A percentile compares a stretch with the other conserved stretches of the same genome.
phyloP scores from a whole-genome alignment of 257 asterid species.

The Capsicum pubescens region DNA sequence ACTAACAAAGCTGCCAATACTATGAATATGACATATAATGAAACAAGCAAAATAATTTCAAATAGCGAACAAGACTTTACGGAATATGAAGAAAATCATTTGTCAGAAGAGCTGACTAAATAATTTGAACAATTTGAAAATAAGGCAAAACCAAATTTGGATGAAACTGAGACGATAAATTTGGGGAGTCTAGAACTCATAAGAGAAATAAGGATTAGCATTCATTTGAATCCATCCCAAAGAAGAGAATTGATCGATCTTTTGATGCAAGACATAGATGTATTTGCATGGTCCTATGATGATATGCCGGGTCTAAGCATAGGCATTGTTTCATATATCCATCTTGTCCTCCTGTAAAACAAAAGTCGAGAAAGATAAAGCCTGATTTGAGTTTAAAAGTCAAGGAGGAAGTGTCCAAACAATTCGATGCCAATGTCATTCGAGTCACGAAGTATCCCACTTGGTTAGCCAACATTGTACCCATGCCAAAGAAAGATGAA shows the following conservation, averaged over 20 bases:
- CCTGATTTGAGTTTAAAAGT: rapidly evolving
- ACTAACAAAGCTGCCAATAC: too few relatives aligned
- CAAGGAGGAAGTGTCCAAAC: background rate
- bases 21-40: too few relatives aligned
- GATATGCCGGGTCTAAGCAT: background rate
- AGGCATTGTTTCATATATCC: background rate
- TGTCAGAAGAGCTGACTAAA: too few relatives aligned
- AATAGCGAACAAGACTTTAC: too few relatives aligned
- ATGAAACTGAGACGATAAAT: too few relatives aligned
- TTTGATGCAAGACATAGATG: background rate
- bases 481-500: too few relatives aligned
- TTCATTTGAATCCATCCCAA: background rate
- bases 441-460: background rate
- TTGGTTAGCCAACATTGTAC: too few relatives aligned
- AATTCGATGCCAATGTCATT: background rate
- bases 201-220: background rate
- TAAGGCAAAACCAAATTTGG: too few relatives aligned
- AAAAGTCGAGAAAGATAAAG: background rate
- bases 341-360: background rate
- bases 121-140: too few relatives aligned
- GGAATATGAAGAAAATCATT: too few relatives aligned
- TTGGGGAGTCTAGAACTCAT: too few relatives aligned
- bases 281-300: background rate
- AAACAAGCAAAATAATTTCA: too few relatives aligned
- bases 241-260: background rate